These are phyloP conservation scores for Hansenula sp. DNA, from an alignment of 1,139 yeast genomes.

Conservation along the genomic window DNA sequence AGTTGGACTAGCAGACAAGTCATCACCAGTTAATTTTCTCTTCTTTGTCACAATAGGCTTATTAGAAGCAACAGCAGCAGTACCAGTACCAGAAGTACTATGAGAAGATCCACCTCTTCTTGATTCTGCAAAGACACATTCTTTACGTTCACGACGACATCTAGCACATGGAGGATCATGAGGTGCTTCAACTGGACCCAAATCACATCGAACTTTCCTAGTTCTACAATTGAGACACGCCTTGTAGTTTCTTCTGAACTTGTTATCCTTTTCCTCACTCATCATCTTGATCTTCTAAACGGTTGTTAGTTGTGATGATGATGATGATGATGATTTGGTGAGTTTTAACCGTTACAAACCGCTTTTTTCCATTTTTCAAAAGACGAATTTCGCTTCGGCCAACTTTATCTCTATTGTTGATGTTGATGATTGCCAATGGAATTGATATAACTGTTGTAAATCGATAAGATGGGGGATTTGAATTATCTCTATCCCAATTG, in stretches of 20 bases:
- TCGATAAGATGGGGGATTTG: too few relatives aligned
- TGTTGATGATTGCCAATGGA: too few relatives aligned
- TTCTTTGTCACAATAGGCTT: conserved; percentile 2
- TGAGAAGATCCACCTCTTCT: conserved; percentile 23
- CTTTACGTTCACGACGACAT: conserved; percentile 75
- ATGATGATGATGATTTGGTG: neutral
- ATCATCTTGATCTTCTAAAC: neutral
- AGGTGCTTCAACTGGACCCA: conserved; percentile 74
- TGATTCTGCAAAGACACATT: conserved; percentile 69
- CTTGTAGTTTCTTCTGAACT: conserved; percentile 55
- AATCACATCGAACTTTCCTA: conserved; percentile 79
- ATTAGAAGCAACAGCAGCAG: too few relatives aligned
- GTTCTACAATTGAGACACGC: conserved; percentile 85
- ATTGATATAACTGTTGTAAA: too few relatives aligned
- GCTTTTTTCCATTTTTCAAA: neutral
- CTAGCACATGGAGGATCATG: conserved; percentile 81
- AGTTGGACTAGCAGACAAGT: neutral
- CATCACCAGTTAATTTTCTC: conserved; percentile 8
- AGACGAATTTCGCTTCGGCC: neutral
- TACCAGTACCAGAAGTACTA: neutral
- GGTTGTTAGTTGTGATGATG: neutral
- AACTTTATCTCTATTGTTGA: neutral
- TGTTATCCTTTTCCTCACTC: conserved; percentile 11
- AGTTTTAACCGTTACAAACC: neutral
- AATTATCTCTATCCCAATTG: too few relatives aligned